Base-by-base conservation (phyloP, 345 rosid species). In the Salix exigua region DNA sequence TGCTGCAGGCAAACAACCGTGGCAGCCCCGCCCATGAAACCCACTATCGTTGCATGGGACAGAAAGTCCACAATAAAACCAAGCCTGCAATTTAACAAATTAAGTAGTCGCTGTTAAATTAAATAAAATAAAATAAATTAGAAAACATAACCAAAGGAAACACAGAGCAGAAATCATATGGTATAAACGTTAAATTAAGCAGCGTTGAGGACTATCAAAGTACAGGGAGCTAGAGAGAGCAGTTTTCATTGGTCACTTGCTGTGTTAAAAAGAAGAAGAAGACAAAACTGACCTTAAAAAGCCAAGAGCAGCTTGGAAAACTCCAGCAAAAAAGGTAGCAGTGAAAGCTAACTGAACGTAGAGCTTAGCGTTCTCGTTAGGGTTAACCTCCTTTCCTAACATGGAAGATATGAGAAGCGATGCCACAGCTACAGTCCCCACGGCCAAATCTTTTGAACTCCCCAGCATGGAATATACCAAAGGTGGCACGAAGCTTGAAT, bases 401-500 rank as follows among this genome's bases (percentile, higher is more conserved):
- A 87, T 86, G 31, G 90, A 75, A 2, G 87, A 79, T 64, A 87
- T 82, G 7, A 88, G 71, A 31, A 88, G 78, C 31, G 92, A 85
- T 25, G 82, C 81, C 23, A 87, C 85, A 7, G 90, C 84, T 9
- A 85, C 85, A 6, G 90, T 89, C 23, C 92, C 88, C 6, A 88
- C 78, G 25, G 84, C 92, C 17, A 85, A 58, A 63, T 88, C 86
- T 69, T 73, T 82, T 40, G 92, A 88, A 75, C 88, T 88, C 33
- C 92, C 92, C 82, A 87, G 68, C 74, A 85, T 74, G 6, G 92
- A 81, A 42, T 87, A 87, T 64, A 88, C 75, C 64, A 87, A 76
- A 25, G 90, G 89, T 35, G 92, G 92, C 78, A 88, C 90, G 70
- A 88, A 87, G 78, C 89, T 87, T 60, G 85, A 82, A 70, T 87